These are phyloP conservation scores for Cicer arietinum DNA, from an alignment of 306 rosid species.

Conservation along the genomic window DNA sequence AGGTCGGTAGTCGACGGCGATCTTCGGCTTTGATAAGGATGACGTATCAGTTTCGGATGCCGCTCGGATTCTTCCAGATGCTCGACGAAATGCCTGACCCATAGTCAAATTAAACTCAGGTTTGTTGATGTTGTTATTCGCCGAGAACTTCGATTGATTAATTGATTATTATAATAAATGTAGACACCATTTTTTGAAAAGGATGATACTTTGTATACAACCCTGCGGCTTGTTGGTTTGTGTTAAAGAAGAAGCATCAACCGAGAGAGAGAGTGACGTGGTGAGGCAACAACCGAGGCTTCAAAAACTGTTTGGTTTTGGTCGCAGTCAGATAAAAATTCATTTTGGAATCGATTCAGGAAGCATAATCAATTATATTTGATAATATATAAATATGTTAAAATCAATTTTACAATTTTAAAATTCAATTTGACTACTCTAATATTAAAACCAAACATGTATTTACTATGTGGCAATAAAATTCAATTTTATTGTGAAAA, in stretches of 20 bases:
- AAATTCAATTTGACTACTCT: no score
- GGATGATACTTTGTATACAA: background rate
- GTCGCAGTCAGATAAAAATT: no score
- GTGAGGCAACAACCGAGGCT: background rate
- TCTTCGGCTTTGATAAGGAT: conserved; percentile 57
- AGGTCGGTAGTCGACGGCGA: conserved; percentile 53
- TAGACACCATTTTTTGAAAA: background rate
- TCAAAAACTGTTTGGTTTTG: no score
- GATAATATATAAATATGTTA: no score
- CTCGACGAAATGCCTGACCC: conserved; percentile 99
- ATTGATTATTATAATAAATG: background rate
- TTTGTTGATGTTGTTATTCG: background rate
- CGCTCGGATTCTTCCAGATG: conserved; percentile 72
- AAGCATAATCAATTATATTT: no score
- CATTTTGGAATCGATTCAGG: no score
- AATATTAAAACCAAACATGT: no score
- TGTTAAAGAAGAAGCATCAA: conserved; percentile 8
- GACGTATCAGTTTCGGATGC: conserved; percentile 57
- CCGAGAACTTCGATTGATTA: background rate
- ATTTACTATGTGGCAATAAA: no score
- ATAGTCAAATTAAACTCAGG: conserved; percentile 42
- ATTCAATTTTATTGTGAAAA: no score
- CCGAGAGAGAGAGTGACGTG: conserved; percentile 14
- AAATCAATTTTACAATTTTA: no score
- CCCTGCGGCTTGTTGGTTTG: conserved; percentile 4